A percentile compares a stretch with the other conserved stretches of the same genome.
These are phyloP conservation scores for Neurospora sp. DNA, from an alignment of 2,329 filamentous ascomycete genomes.

Conservation along the genomic window DNA sequence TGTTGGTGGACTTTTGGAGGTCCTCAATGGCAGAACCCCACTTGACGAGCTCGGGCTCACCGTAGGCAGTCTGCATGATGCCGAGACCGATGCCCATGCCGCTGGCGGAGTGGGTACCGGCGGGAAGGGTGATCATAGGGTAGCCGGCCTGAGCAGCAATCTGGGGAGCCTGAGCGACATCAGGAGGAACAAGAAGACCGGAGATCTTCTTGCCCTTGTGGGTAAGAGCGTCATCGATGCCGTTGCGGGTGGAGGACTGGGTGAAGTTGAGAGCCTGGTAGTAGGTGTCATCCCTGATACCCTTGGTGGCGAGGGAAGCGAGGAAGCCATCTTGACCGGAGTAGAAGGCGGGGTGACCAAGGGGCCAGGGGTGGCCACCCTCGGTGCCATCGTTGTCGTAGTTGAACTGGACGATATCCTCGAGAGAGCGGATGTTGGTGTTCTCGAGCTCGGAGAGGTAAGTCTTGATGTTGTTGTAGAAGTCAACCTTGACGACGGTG, in stretches of 20 bases:
- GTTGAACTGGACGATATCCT: constrained; percentile 59
- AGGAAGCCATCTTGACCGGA: constrained; percentile 65
- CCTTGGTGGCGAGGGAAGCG: constrained; percentile 50
- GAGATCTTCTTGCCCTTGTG: constrained; percentile 39
- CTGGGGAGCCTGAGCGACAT: constrained; percentile 58
- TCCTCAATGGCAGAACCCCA: constrained; percentile 57
- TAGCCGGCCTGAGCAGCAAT: constrained; percentile 69
- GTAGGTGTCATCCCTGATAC: constrained; percentile 55
- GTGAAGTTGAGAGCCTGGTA: constrained; percentile 56
- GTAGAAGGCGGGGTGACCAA: constrained; percentile 49
- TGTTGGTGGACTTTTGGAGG: constrained; percentile 34
- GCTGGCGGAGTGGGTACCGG: constrained; percentile 40
- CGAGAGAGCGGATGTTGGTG: constrained; percentile 47
- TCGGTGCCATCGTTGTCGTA: constrained; percentile 54
- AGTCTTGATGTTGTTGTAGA: constrained; percentile 50
- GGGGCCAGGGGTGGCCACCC: constrained; percentile 51
- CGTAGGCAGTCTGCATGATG: constrained; percentile 51
- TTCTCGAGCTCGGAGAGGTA: constrained; percentile 57
- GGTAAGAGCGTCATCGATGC: constrained; percentile 58
- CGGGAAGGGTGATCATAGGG: constrained; percentile 61
- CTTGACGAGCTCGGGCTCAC: constrained; percentile 46
- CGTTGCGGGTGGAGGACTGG: constrained; percentile 48
- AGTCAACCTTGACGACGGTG: constrained; percentile 62
- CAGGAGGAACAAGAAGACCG: constrained; percentile 58
- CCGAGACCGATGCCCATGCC: constrained; percentile 55